A percentile compares a stretch with the other conserved stretches of the same genome.
Evolutionary conservation across 208 protist species (phyloP).

Genomic region (Trypanosomatidae sp.): DNA sequence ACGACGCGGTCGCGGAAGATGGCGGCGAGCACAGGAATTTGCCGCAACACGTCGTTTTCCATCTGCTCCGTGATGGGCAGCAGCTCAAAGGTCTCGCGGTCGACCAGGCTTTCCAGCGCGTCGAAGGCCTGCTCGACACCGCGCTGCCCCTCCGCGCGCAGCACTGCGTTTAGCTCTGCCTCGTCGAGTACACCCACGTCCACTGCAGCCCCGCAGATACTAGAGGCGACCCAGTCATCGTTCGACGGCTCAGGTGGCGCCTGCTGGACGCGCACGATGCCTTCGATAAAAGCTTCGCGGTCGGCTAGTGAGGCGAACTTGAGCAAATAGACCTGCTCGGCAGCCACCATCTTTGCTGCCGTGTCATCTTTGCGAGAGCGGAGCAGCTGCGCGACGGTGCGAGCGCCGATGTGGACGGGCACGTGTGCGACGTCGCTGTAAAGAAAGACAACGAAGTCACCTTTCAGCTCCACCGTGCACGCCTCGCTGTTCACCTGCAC

Average conservation of each 20-base stretch:
- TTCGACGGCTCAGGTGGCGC: conserved; percentile 23
- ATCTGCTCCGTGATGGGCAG: conserved; percentile 81
- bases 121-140: conserved; percentile 74
- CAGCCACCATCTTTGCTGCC: conserved; percentile 44
- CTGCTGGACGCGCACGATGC: conserved; percentile 32
- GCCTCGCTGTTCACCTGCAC: conserved; percentile 52
- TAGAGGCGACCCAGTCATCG: conserved; percentile 53
- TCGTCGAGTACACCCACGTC: conserved; percentile 64
- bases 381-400: conserved; percentile 59
- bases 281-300: conserved; percentile 49
- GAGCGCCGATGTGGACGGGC: conserved; percentile 19
- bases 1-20: conserved; percentile 61
- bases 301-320: conserved; percentile 38
- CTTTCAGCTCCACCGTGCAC: conserved; percentile 47
- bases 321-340: conserved; percentile 28
- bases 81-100: conserved; percentile 65
- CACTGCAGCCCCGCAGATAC: conserved; percentile 66
- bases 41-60: conserved; percentile 78
- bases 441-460: conserved; percentile 35
- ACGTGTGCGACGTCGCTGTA: conserved; percentile 4
- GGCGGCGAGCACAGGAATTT: conserved; percentile 73
- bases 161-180: conserved; percentile 37
- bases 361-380: conserved; percentile 61
- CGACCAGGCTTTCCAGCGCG: conserved; percentile 74
- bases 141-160: conserved; percentile 56